Percentiles rank a stretch among this genome's conserved stretches.
Evolutionary conservation across 352 stramenopile genomes (phyloP).

Genomic region (Globisporangium paddicum): DNA sequence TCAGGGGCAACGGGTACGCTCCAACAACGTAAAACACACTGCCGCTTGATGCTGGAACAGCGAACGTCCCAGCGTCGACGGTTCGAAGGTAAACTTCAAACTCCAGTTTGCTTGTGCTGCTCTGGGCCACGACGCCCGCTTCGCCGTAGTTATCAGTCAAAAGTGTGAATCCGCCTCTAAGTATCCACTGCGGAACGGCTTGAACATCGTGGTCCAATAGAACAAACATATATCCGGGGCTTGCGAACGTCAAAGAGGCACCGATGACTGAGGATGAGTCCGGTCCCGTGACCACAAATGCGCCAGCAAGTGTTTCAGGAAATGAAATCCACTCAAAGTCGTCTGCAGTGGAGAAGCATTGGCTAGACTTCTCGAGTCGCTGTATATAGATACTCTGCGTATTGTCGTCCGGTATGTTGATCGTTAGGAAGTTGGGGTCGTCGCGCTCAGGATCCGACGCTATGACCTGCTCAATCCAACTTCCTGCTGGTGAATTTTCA

Average conservation of each 20-base stretch:
- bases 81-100: slow-evolving; percentile 20
- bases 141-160: neutral
- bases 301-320: neutral
- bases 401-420: neutral
- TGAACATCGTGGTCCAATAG: slow-evolving; percentile 2
- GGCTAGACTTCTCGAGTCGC: neutral
- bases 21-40: slow-evolving; percentile 22
- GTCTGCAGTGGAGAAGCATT: slow-evolving; percentile 1
- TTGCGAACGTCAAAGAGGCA: neutral
- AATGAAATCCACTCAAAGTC: slow-evolving; percentile 13
- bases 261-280: neutral
- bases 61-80: neutral
- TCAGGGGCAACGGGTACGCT: slow-evolving; percentile 17
- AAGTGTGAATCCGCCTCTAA: neutral
- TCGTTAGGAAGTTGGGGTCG: slow-evolving; percentile 3
- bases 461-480: neutral
- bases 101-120: slow-evolving; percentile 20
- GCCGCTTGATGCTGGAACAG: neutral
- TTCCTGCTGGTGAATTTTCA: slow-evolving; percentile 25
- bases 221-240: slow-evolving; percentile 1
- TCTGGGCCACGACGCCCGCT: slow-evolving; percentile 18
- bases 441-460: slow-evolving; percentile 4
- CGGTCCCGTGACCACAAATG: slow-evolving; percentile 5
- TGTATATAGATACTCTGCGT: neutral
- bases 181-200: slow-evolving; percentile 2